Percentiles rank a stretch among this genome's conserved stretches.
Conservation (phyloP, 2,329 filamentous ascomycete species). For the Leptoxyphium fumago region DNA sequence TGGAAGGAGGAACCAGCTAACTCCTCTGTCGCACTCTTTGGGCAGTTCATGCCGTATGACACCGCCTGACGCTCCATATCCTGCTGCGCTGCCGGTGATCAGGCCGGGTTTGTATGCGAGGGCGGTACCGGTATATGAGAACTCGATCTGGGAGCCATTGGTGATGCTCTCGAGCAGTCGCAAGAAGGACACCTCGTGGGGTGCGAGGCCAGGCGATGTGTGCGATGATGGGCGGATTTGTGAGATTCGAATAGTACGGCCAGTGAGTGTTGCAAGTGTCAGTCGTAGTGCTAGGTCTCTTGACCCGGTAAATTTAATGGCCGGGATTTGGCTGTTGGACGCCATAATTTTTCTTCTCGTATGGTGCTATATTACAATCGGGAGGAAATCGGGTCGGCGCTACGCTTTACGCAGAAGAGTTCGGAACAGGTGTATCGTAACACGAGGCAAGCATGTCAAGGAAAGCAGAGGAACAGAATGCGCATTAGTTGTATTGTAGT, state of each 20-base stretch:
- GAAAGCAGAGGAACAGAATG: too few species aligned
- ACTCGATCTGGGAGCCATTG: slow-evolving; percentile 88
- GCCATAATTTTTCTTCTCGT: too few species aligned
- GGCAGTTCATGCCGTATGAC: slow-evolving; percentile 72
- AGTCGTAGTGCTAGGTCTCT: slow-evolving; percentile 71
- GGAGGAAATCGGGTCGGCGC: too few species aligned
- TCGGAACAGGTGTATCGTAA: too few species aligned
- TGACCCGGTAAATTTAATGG: slow-evolving; percentile 57
- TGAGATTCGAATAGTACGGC: slow-evolving; percentile 77
- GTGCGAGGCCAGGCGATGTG: slow-evolving; percentile 74
- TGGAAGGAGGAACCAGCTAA: slow-evolving; percentile 84
- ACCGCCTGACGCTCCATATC: slow-evolving; percentile 57
- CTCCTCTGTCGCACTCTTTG: slow-evolving; percentile 59
- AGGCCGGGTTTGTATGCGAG: slow-evolving; percentile 84
- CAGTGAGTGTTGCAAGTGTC: slow-evolving; percentile 79
- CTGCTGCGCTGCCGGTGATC: slow-evolving; percentile 71
- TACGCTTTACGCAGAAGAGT: too few species aligned
- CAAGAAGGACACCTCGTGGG: slow-evolving; percentile 89
- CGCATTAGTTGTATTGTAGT: too few species aligned
- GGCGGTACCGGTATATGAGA: slow-evolving; percentile 89
- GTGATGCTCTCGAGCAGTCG: slow-evolving; percentile 88
- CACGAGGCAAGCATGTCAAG: too few species aligned
- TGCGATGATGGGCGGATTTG: slow-evolving; percentile 81
- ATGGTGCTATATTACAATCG: too few species aligned
- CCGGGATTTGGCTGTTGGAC: slow-evolving; percentile 5